Evolutionary conservation across 176 grass and related monocot genomes (phyloP).

Genomic region (Hordeum vulgare): DNA sequence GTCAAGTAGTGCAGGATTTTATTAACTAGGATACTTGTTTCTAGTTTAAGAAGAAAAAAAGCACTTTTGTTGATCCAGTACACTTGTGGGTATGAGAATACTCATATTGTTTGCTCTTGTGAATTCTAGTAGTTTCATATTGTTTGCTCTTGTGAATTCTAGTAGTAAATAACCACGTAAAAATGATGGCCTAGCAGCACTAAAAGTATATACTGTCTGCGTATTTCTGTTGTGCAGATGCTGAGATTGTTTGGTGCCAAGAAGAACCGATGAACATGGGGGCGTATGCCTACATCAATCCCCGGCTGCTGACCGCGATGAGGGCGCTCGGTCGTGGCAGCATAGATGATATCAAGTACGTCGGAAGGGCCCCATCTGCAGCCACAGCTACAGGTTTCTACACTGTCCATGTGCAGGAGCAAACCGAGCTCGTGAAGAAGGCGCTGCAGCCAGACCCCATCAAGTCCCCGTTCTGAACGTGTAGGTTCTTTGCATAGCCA

Average conservation of each 20-base stretch:
- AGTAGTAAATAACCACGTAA: background rate
- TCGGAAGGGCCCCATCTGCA: constrained; percentile 72
- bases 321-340: constrained; percentile 48
- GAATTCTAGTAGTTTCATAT: background rate
- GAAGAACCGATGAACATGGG: constrained; percentile 99
- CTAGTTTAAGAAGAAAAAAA: background rate
- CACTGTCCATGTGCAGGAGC: constrained; percentile 74
- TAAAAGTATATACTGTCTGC: background rate
- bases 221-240: constrained; percentile 51
- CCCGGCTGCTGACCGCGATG: constrained; percentile 75
- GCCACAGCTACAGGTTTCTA: constrained; percentile 94
- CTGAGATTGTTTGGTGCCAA: constrained; percentile 98
- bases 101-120: background rate
- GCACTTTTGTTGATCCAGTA: background rate
- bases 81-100: background rate
- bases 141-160: background rate
- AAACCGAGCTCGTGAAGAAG: constrained; percentile 71
- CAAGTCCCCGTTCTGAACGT: constrained; percentile 26
- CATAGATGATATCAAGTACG: constrained; percentile 91
- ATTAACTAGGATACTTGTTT: background rate
- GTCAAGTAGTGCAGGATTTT: background rate
- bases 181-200: background rate
- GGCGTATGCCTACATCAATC: constrained; percentile 66
- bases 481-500: constrained; percentile 17
- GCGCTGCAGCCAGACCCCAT: constrained; percentile 64